Percentiles rank a stretch among this genome's conserved stretches.
Conservation (phyloP, 2,329 filamentous ascomycete species). For the Aspergillus tubingensis region DNA sequence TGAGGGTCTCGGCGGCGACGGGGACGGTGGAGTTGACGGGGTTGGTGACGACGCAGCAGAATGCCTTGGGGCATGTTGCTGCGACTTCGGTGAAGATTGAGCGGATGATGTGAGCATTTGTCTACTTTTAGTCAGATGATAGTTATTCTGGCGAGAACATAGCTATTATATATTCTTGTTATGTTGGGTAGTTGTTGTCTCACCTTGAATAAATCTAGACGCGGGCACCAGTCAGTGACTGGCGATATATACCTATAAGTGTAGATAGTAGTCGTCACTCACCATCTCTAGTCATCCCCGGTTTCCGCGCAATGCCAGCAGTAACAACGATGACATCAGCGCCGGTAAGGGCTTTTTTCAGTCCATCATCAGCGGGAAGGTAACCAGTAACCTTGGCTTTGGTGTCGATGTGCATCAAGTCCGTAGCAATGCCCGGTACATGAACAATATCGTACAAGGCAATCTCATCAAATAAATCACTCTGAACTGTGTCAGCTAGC, state of each 20-base stretch:
- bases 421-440: not conserved
- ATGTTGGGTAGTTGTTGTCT: not conserved
- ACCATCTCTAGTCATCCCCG: not conserved
- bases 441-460: not conserved
- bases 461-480: not conserved
- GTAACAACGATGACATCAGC: not conserved
- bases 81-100: not conserved
- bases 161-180: too few relatives aligned
- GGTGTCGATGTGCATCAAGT: not conserved
- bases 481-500: not conserved
- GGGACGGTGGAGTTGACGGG: not conserved
- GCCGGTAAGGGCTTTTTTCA: not conserved
- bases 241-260: not conserved
- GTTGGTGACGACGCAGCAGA: not conserved
- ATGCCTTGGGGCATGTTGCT: not conserved
- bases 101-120: not conserved
- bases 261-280: not conserved
- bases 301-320: not conserved
- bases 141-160: not conserved
- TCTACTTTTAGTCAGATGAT: not conserved
- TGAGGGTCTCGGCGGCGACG: not conserved
- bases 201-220: not conserved
- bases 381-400: not conserved
- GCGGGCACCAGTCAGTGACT: not conserved
- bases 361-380: not conserved